Evolutionary conservation across 2,329 filamentous ascomycete species (phyloP), one percentile per base, ranked within the genome.

Genomic region (Cercospora brassicicola): DNA sequence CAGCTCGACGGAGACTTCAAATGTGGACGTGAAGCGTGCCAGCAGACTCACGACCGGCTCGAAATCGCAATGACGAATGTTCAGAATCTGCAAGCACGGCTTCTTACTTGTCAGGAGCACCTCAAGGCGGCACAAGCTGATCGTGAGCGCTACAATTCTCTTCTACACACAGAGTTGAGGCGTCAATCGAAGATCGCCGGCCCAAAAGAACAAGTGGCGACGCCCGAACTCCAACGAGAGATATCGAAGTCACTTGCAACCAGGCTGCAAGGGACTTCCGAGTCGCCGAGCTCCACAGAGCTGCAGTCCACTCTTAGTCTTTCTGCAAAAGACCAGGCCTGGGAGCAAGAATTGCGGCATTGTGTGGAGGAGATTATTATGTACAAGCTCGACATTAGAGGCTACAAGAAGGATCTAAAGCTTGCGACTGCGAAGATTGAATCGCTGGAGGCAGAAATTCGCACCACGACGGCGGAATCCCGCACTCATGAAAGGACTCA

Each of bases 381-480:
- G 60, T 84, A 83, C 76, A 84, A 84, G 71, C 78, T 84, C 31
- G 83, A 85, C 62, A 78, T 83, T 62, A 80, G 78, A 62, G 81
- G 81, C 15, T 84, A 83, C 74, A 82, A 80, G 70, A 78, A 79
- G 61, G 77, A 79, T 33, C 70, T 79, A 15, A 75, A 71, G 66
- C 73, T 67, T 7, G 76, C 74, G 4, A 71, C 75, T 15, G 72
- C 74, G 5, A 73, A 76, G 59, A 75, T 81, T 45, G 71, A 74
- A 30, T 67, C 68, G 7, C 66, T 79, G 11, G 65, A 67, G 36
- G 33, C 73, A 76, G 20, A 13, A 28, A 31, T 42, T n/a, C 64
- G 55, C 6, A 64, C 60, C 23, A 59, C 31, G 10, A 71, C 71
- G 20, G 66, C 70, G 10, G 65, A 71, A n/a, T 39, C 67, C 15